Evolutionary conservation across 768 basidiomycete genomes (phyloP).

Genomic region (Strobilomyces echinocephalus): DNA sequence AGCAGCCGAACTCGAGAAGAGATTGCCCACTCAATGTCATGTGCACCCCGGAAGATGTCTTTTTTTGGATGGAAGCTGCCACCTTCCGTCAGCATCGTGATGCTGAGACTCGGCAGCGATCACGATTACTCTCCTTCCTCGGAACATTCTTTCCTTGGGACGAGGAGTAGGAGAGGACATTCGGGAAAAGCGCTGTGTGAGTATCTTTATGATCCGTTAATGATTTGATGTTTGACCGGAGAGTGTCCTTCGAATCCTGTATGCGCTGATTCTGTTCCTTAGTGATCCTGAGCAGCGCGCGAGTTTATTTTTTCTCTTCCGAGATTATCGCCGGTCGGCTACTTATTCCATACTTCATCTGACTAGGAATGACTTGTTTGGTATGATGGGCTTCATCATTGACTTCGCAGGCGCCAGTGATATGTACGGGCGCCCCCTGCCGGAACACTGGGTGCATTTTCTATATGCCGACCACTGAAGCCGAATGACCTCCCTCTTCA

Average conservation of each 20-base stretch:
- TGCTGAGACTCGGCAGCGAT: conserved; percentile 34
- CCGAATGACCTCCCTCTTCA: neutral
- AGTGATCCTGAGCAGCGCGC: conserved; percentile 43
- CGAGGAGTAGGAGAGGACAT: conserved; percentile 39
- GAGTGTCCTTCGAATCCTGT: neutral
- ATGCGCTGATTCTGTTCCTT: neutral
- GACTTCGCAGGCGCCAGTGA: neutral
- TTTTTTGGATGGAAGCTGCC: conserved; percentile 43
- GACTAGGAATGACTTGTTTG: conserved; percentile 39
- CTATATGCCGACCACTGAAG: conserved; percentile 8
- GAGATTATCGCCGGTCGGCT: neutral
- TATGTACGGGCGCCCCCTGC: neutral
- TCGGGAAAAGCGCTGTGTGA: conserved; percentile 25
- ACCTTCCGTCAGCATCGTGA: conserved; percentile 39
- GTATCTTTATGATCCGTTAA: conserved; percentile 21
- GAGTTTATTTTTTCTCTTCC: conserved; percentile 18
- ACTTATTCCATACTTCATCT: conserved; percentile 1
- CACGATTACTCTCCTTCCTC: conserved; percentile 37
- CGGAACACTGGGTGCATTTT: neutral
- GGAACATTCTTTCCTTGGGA: conserved; percentile 37
- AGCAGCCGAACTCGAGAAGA: conserved; percentile 19
- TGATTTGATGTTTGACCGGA: neutral
- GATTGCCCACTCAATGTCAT: conserved; percentile 12
- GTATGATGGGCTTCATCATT: neutral
- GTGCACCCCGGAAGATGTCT: conserved; percentile 43